phyloP scores from a whole-genome alignment of 2,329 filamentous ascomycete genomes.

The Ceratocystis papillata region DNA sequence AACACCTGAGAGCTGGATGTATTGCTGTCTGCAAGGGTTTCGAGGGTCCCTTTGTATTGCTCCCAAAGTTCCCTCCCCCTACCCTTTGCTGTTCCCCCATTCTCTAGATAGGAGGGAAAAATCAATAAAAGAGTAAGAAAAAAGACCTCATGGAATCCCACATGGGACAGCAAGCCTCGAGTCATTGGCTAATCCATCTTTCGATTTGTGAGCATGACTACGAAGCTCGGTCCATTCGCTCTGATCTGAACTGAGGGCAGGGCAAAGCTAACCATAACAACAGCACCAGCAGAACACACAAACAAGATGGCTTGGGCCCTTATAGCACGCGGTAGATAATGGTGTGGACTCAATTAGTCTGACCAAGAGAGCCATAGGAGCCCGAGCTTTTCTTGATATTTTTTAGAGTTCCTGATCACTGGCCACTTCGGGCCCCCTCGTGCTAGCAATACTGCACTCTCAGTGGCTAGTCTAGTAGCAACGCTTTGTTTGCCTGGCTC shows the following conservation, averaged over 20 bases:
- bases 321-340: background rate
- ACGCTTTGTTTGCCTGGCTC: background rate
- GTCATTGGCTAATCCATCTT: conserved; percentile 13
- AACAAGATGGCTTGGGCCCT: background rate
- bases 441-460: conserved; percentile 12
- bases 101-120: background rate
- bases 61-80: background rate
- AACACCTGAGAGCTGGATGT: no score
- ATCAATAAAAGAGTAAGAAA: background rate
- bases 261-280: background rate
- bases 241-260: background rate
- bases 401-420: conserved; percentile 6
- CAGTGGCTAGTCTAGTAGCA: background rate
- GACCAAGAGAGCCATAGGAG: background rate
- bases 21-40: no score
- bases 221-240: conserved; percentile 9
- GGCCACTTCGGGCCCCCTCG: background rate
- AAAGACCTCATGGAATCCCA: conserved; percentile 9
- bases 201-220: conserved; percentile 6
- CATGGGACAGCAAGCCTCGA: conserved; percentile 5
- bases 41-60: background rate
- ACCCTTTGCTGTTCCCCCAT: background rate
- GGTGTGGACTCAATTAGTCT: background rate
- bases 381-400: no score
- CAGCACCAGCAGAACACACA: background rate